phyloP scores from a whole-genome alignment of 169 alveolate genomes.

The Plasmodium knowlesi region DNA sequence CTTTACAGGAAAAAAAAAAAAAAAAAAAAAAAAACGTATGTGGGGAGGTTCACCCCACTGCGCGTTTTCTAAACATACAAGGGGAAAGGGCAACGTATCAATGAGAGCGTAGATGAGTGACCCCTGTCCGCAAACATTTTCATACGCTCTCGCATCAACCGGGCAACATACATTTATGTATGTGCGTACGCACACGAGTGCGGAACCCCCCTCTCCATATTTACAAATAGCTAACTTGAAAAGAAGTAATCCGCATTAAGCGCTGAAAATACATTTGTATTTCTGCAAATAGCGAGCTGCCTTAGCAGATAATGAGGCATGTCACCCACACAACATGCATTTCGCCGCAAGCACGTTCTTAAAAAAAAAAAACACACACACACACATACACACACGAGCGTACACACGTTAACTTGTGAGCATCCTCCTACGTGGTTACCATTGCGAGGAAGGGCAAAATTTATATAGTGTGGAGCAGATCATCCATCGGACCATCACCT shows the following conservation, averaged over 20 bases:
- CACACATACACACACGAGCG: background rate
- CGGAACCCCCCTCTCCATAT: background rate
- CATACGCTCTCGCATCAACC: background rate
- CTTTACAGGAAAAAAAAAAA: slow-evolving; percentile 7
- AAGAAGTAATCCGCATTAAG: background rate
- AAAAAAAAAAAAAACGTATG: background rate
- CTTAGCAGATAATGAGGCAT: background rate
- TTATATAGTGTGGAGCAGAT: background rate
- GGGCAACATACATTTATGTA: background rate
- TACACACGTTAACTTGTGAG: background rate
- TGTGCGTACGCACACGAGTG: background rate
- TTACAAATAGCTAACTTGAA: background rate
- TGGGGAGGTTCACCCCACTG: background rate
- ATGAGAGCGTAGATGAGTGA: background rate
- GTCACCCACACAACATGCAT: background rate
- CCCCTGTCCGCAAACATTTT: background rate
- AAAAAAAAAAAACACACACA: background rate
- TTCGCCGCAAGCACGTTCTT: background rate
- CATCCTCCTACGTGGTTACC: background rate
- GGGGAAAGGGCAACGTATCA: background rate
- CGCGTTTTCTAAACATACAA: background rate
- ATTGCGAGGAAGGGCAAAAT: background rate
- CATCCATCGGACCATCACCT: background rate
- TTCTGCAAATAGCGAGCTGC: background rate
- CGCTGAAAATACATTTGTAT: background rate